A percentile compares a stretch with the other conserved stretches of the same genome.
Evolutionary conservation across 2,329 filamentous ascomycete species (phyloP).

Genomic region (Ceratocystis cacaofunesta): DNA sequence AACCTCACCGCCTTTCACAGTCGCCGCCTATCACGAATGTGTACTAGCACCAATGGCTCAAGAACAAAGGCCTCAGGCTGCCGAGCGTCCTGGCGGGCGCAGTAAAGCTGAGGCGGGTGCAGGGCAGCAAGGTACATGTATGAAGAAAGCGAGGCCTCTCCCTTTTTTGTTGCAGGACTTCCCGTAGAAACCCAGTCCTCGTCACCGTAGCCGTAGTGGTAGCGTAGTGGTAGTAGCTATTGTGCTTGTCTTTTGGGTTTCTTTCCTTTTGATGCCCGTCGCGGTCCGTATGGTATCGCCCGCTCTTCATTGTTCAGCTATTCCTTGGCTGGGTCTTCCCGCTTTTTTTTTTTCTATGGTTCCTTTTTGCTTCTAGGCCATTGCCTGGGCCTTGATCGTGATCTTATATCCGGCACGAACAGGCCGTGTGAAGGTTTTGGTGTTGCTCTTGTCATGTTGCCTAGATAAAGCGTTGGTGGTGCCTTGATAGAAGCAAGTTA

Average conservation of each 20-base stretch:
- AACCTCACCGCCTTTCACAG: not conserved
- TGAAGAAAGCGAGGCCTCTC: not conserved
- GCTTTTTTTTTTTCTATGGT: not conserved
- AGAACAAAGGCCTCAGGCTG: not conserved
- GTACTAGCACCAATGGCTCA: too few relatives aligned
- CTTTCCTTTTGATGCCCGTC: not conserved
- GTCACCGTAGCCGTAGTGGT: not conserved
- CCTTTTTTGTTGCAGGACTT: not conserved
- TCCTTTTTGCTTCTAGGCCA: not conserved
- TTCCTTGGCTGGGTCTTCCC: not conserved
- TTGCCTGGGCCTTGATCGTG: too few relatives aligned
- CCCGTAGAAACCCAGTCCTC: slow-evolving; percentile 4
- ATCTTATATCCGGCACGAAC: too few relatives aligned
- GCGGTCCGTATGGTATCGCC: not conserved
- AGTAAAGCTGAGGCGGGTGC: not conserved
- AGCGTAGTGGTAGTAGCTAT: not conserved
- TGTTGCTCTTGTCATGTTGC: too few relatives aligned
- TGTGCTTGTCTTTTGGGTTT: not conserved
- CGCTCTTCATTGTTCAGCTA: not conserved
- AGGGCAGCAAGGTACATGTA: not conserved
- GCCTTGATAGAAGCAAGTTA: not conserved
- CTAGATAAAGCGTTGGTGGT: not conserved
- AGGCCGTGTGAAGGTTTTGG: too few relatives aligned
- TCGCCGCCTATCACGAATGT: not conserved
- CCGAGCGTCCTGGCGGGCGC: not conserved